Conservation (phyloP, 805 yeast species). For the Candida multigemmis region DNA sequence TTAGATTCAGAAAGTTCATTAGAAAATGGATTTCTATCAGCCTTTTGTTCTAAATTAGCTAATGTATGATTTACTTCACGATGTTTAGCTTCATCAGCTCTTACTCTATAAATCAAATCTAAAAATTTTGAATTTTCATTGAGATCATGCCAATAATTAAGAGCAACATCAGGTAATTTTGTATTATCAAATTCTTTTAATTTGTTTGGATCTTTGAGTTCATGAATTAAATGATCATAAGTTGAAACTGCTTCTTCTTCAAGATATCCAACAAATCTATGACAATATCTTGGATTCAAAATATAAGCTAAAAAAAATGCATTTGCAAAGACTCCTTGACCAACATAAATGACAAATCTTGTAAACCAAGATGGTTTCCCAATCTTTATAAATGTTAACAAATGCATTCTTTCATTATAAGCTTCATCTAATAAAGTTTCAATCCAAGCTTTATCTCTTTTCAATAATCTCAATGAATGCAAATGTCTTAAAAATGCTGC, state of each 20-base stretch:
- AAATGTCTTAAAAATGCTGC: constrained; percentile 67
- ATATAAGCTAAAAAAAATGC: constrained; percentile 53
- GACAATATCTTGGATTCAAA: constrained; percentile 54
- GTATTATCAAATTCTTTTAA: constrained; percentile 38
- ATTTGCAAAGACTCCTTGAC: constrained; percentile 67
- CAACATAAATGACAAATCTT: constrained; percentile 43
- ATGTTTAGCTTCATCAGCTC: constrained; percentile 76
- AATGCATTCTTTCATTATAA: constrained; percentile 71
- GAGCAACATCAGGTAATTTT: constrained; percentile 50
- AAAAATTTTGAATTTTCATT: constrained; percentile 40
- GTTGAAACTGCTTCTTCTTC: constrained; percentile 74
- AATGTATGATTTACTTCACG: constrained; percentile 74
- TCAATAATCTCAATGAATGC: constrained; percentile 50
- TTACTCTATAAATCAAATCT: constrained; percentile 50
- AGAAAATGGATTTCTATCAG: constrained; percentile 64
- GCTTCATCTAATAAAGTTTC: constrained; percentile 70
- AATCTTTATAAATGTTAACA: constrained; percentile 56
- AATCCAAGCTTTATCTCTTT: constrained; percentile 66
- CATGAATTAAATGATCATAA: constrained; percentile 48
- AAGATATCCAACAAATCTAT: constrained; percentile 67
- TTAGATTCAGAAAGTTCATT: constrained; percentile 25
- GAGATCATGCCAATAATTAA: constrained; percentile 53
- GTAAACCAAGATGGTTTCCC: constrained; percentile 57
- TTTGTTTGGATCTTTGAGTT: constrained; percentile 41
- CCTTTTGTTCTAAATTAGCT: constrained; percentile 46